Evolutionary conservation across 257 asterid genomes (phyloP), one percentile per base, ranked within the genome.

Genomic region (Rubia yunnanensis): DNA sequence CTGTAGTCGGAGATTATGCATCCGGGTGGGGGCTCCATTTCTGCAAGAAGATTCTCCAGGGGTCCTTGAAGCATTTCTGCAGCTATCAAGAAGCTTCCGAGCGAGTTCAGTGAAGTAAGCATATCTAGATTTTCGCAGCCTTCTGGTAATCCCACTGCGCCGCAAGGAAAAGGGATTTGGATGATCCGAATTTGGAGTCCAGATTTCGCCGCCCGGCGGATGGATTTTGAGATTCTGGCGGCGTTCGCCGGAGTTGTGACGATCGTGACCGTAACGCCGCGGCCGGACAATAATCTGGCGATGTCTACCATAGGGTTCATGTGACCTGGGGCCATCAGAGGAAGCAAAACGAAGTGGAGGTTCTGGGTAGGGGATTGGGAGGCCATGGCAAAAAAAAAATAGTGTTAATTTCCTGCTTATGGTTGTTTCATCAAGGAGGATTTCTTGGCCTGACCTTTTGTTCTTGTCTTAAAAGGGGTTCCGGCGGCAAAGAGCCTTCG

Each of bases 251-350:
- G 84, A 13, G 89, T 83, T 30, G 79, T 69, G 32, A 81, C 26
- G 31, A 85, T 77, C 31, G 92, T 74, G 60, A 85, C 73, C 1
- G 7, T 55, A 5, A 73, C 54, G 5, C 84, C 83, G 0, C 72
- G 82, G 9, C 70, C 50, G 6, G 85, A 86, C 17, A 79, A 73
- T 31, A 85, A 54, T 59, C 78, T 68, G 0, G 77, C 81, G 8
- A 83, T 73, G 30, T 83, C 85, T 0, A 70, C 52, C 79, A 85
- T 73, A n/a, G 92, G 87, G 6, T 83, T 81, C 58, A 72, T 66
- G 71, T 85, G 92, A 55, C 88, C 83, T 32, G 75, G 87, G 23
- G 88, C 79, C 84, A 85, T 75, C 56, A 79, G 76, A 20, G 92
- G 92, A 70, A 81, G 26, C 69, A 83, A 55, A 36, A 81, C 67